Evolutionary conservation across 2,329 filamentous ascomycete genomes (phyloP), one percentile per base, ranked within the genome.

Genomic region (Alternaria postmessia): DNA sequence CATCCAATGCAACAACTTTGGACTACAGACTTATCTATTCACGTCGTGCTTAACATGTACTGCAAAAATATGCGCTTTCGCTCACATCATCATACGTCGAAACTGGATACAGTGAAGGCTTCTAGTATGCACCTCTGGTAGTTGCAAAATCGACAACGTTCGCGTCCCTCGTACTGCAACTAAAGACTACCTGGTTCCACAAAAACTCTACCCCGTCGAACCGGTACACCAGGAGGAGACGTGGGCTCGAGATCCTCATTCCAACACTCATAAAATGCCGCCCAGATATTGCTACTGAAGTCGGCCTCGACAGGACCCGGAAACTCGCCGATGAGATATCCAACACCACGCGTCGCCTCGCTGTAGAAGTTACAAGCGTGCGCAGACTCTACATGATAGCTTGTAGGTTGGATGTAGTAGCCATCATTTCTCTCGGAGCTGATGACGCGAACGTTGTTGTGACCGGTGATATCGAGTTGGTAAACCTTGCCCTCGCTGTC

Each of bases 221-320:
- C 39, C 18, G 7, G 18, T 22, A 22, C 18, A 3, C 18, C 26
- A 41, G 42, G 16, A 9, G 12, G 22, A 24, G 20, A 22, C 11
- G n/a, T 12, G 9, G 18, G 24, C 4, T 54, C 20, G n/a, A 20
- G 5, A 12, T 52, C 20, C 16, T 42, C 18, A 5, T 36, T 5
- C 56, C 56, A 62, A 30, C 59, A 64, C 46, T 51, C 32, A 26
- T 62, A 64, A 11, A 54, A 64, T 11, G 59, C 62, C 24, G 59
- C 59, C 57, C 53, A 62, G 16, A 60, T 16, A 1, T 9, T 11
- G 2, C 16, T n/a, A 3, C 41, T 49, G 28, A 64, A 64, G 4
- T 24, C 39, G 14, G 41, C 56, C 3, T 62, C 52, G 1, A 41
- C 24, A 5, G 54, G 56, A 4, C 62, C 62, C 12, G 22, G 8